A percentile compares a stretch with the other conserved stretches of the same genome.
Evolutionary conservation across 2,329 filamentous ascomycete genomes (phyloP).

Genomic region (Apiospora phragmitis): DNA sequence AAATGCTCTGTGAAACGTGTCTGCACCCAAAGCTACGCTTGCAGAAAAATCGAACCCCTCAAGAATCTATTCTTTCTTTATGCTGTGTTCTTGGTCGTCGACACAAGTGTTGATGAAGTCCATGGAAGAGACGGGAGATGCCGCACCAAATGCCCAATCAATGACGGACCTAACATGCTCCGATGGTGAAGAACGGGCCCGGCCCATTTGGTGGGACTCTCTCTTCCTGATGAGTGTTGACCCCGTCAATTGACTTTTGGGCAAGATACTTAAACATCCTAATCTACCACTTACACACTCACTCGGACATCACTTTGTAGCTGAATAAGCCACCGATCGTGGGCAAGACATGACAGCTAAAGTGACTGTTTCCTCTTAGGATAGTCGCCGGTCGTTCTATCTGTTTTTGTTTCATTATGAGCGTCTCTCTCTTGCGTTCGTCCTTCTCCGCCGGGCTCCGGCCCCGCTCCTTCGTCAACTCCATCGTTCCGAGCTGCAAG

Average conservation of each 20-base stretch:
- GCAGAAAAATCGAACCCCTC: neutral
- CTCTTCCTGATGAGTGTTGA: neutral
- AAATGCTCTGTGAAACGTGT: neutral
- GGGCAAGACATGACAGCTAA: neutral
- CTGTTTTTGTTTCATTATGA: neutral
- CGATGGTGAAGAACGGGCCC: conserved; percentile 8
- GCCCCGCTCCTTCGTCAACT: neutral
- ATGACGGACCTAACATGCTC: conserved; percentile 9
- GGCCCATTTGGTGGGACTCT: neutral
- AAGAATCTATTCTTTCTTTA: neutral
- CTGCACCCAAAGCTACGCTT: neutral
- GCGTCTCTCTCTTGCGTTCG: neutral
- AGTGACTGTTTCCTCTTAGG: neutral
- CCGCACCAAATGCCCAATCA: neutral
- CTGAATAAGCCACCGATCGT: neutral
- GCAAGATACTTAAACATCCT: neutral
- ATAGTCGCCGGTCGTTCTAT: neutral
- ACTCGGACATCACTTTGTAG: neutral
- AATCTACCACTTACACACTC: neutral
- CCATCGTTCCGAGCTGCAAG: neutral
- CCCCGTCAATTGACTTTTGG: neutral
- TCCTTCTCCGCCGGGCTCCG: neutral
- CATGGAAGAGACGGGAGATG: neutral
- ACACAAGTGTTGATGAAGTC: neutral
- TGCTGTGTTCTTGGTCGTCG: neutral